These are phyloP conservation scores for Acrocalymma vagum DNA, from an alignment of 2,329 filamentous ascomycete genomes.

Conservation along the genomic window DNA sequence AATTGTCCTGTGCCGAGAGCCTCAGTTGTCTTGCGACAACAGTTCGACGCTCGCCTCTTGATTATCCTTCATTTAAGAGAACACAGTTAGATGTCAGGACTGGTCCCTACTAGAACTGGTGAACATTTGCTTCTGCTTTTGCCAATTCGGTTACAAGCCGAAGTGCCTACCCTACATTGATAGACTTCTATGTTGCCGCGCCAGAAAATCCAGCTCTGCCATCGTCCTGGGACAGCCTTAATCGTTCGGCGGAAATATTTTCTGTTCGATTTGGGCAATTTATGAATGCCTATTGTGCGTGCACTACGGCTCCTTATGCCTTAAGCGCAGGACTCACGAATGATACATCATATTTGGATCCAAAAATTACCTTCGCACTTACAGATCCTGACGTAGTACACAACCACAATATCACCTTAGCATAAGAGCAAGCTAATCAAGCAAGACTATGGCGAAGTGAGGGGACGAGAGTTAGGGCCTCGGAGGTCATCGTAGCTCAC, in stretches of 20 bases:
- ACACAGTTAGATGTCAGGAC: too few species aligned
- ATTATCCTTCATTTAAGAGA: not conserved
- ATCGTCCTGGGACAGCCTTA: too few species aligned
- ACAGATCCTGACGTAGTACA: too few species aligned
- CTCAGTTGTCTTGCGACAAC: not conserved
- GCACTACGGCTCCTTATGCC: not conserved
- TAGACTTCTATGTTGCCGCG: too few species aligned
- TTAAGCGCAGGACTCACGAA: not conserved
- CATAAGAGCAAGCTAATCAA: not conserved
- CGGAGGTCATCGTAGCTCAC: conserved; percentile 2
- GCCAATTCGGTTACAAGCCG: too few species aligned
- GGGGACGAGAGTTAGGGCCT: not conserved
- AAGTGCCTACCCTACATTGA: too few species aligned
- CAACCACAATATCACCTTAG: not conserved
- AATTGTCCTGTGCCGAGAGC: not conserved
- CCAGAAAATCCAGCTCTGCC: too few species aligned
- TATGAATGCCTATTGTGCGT: not conserved
- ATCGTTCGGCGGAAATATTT: too few species aligned
- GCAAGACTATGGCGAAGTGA: not conserved
- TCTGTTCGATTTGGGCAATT: too few species aligned
- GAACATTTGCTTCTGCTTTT: too few species aligned
- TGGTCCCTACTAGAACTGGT: not conserved
- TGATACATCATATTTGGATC: not conserved
- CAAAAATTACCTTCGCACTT: not conserved
- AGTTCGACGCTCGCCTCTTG: not conserved